Evolutionary conservation across 768 basidiomycete genomes (phyloP).

Genomic region (Hypholoma fasciculare): DNA sequence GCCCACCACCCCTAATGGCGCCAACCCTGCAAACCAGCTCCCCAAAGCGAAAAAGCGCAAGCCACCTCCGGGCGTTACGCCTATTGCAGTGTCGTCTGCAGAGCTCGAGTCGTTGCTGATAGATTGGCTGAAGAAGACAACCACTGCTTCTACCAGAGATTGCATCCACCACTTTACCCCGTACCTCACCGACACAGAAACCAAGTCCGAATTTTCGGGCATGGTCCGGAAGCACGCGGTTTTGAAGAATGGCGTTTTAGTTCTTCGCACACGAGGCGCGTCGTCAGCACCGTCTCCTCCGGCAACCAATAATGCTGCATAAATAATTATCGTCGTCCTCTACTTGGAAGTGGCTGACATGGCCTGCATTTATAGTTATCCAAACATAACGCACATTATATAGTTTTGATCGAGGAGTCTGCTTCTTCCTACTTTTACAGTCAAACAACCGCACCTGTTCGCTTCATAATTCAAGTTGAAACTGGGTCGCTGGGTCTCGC

Average conservation of each 20-base stretch:
- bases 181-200: slow-evolving; percentile 66
- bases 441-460: no score
- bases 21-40: slow-evolving; percentile 1
- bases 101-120: slow-evolving; percentile 70
- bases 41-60: slow-evolving; percentile 62
- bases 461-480: no score
- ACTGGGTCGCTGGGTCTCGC: no score
- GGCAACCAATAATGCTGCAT: slow-evolving; percentile 12
- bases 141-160: slow-evolving; percentile 73
- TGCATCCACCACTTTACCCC: slow-evolving; percentile 81
- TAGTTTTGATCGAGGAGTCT: no score
- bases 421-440: no score
- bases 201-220: slow-evolving; percentile 74
- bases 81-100: slow-evolving; percentile 41
- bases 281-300: slow-evolving; percentile 37
- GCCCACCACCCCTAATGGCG: slow-evolving; percentile 27
- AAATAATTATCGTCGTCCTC: neutral
- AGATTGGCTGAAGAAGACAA: slow-evolving; percentile 71
- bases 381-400: no score
- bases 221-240: slow-evolving; percentile 80
- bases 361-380: no score
- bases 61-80: slow-evolving; percentile 34
- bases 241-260: slow-evolving; percentile 64
- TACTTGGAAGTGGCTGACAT: no score
- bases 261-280: slow-evolving; percentile 38